Conservation (phyloP, 768 basidiomycete genomes). For the Mycena olivaceomarginata region DNA sequence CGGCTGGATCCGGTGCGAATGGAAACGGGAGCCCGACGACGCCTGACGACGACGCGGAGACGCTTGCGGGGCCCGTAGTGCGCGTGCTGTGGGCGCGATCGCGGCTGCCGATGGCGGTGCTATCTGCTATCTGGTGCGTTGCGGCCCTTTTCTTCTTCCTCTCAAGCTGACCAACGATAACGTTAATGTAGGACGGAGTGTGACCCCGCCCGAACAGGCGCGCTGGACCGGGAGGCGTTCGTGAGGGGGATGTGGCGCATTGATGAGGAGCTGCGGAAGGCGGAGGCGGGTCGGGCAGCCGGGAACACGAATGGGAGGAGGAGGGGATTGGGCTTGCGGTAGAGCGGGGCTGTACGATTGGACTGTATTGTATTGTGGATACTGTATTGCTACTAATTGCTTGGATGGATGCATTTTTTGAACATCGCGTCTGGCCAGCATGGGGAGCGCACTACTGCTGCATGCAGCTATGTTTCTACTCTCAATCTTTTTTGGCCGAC, state of each 20-base stretch:
- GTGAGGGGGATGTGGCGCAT: constrained; percentile 91
- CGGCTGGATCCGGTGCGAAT: constrained; percentile 50
- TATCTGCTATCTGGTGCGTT: constrained; percentile 82
- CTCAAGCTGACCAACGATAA: too few relatives aligned
- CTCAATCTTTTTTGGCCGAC: background rate
- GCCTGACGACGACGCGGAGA: constrained; percentile 36
- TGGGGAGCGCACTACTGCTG: too few relatives aligned
- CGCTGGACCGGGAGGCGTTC: constrained; percentile 80
- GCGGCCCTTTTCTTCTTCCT: constrained; percentile 17
- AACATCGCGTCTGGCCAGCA: background rate
- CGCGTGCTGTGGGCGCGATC: constrained; percentile 39
- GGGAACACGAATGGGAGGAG: background rate
- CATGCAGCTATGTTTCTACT: background rate
- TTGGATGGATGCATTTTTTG: background rate
- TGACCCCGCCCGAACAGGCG: constrained; percentile 72
- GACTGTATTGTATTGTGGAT: background rate
- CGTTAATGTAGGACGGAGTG: constrained; percentile 77
- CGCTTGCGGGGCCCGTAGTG: constrained; percentile 33
- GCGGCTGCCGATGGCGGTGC: constrained; percentile 44
- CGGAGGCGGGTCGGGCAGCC: constrained; percentile 36
- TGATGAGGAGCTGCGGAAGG: constrained; percentile 86
- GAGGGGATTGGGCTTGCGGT: background rate
- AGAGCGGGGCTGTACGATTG: background rate
- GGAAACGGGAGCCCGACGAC: constrained; percentile 49
- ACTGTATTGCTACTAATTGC: constrained; percentile 13